Evolutionary conservation across 139 green algal genomes (phyloP).

Genomic region (Micractinium sp.): DNA sequence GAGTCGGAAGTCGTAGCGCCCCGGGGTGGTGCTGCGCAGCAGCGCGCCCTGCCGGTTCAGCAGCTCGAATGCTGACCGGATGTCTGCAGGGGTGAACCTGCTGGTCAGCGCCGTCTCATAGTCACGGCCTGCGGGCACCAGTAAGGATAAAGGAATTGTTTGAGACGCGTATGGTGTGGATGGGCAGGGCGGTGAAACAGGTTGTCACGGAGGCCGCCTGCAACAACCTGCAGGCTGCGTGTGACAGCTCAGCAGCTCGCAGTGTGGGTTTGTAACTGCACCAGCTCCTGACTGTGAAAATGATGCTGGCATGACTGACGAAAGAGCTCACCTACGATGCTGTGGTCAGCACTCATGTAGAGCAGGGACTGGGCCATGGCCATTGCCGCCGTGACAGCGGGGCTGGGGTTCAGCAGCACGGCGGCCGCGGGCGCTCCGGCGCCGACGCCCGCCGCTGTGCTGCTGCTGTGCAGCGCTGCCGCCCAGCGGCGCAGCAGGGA

Average conservation of each 20-base stretch:
- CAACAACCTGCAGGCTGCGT: neutral
- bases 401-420: neutral
- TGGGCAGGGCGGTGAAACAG: neutral
- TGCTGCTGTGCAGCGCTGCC: neutral
- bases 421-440: neutral
- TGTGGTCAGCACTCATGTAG: neutral
- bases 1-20: neutral
- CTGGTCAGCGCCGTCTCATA: slow-evolving; percentile 13
- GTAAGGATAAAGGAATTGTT: too few relatives aligned
- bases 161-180: too few relatives aligned
- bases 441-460: neutral
- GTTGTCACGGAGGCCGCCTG: neutral
- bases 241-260: neutral
- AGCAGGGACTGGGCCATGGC: slow-evolving; percentile 16
- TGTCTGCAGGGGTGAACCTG: neutral
- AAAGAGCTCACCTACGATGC: slow-evolving; percentile 19
- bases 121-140: neutral
- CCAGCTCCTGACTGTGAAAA: neutral
- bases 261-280: neutral
- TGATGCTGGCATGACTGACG: neutral
- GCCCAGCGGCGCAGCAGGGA: neutral
- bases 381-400: slow-evolving; percentile 2
- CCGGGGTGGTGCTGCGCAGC: neutral
- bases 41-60: slow-evolving; percentile 17
- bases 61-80: slow-evolving; percentile 10